These are phyloP conservation scores for Albatrellus sp. DNA, from an alignment of 1,284 basidiomycete genomes.

Conservation along the genomic window DNA sequence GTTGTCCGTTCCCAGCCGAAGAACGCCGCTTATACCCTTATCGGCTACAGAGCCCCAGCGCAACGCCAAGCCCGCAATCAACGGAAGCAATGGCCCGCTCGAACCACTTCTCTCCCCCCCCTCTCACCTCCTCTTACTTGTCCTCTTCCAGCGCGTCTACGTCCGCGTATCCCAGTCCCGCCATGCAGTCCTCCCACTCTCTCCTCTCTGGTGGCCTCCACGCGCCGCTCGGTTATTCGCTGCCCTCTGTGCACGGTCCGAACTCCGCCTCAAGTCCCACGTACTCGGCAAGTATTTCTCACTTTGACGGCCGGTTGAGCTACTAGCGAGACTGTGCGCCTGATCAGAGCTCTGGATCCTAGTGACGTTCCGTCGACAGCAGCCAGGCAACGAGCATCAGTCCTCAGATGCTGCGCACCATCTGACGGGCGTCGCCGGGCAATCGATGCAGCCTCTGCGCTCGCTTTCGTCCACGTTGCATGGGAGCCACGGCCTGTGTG, in stretches of 20 bases:
- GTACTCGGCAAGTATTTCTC: conserved; percentile 65
- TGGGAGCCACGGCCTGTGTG: conserved; percentile 13
- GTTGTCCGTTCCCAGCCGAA: background rate
- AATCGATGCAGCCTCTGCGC: conserved; percentile 11
- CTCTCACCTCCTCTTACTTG: conserved; percentile 7
- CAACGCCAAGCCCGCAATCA: conserved; percentile 12
- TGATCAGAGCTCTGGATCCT: conserved; percentile 29
- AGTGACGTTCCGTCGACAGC: conserved; percentile 41
- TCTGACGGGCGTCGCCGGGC: conserved; percentile 6
- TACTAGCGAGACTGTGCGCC: conserved; percentile 16
- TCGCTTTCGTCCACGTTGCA: conserved; percentile 1
- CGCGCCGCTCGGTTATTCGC: conserved; percentile 50
- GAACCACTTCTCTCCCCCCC: conserved; percentile 7
- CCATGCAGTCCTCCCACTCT: conserved; percentile 17
- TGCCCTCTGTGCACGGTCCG: conserved; percentile 31
- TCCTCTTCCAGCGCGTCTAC: conserved; percentile 7
- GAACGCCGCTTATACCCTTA: background rate
- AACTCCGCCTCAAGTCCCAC: conserved; percentile 58
- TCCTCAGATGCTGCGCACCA: background rate
- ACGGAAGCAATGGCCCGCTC: conserved; percentile 10
- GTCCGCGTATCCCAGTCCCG: conserved; percentile 10
- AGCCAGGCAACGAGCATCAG: conserved; percentile 31
- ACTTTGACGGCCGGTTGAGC: conserved; percentile 14
- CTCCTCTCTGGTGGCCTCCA: conserved; percentile 26
- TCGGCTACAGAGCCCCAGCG: conserved; percentile 21